These are phyloP conservation scores for Pichia sp. DNA, from an alignment of 1,139 yeast genomes.

Conservation along the genomic window DNA sequence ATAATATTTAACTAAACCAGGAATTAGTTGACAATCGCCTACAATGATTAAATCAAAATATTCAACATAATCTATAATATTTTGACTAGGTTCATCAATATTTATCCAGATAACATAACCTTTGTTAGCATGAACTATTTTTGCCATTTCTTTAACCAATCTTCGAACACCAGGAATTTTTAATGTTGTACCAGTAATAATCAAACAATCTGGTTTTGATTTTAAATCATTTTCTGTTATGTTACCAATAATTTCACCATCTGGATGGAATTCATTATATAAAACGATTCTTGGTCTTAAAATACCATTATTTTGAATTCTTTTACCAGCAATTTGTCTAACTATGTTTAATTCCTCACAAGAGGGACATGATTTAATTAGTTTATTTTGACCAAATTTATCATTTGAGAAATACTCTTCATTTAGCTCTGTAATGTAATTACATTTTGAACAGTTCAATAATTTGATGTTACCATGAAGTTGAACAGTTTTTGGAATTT, in stretches of 20 bases:
- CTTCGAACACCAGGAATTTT: conserved; percentile 83
- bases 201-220: conserved; percentile 63
- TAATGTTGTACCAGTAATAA: conserved; percentile 81
- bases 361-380: conserved; percentile 49
- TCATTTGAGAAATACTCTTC: conserved; percentile 29
- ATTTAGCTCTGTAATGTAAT: conserved; percentile 38
- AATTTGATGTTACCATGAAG: conserved; percentile 72
- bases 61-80: conserved; percentile 44
- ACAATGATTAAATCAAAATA: conserved; percentile 47
- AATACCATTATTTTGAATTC: conserved; percentile 70
- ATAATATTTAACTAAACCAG: conserved; percentile 26
- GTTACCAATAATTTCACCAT: conserved; percentile 72
- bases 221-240: conserved; percentile 63
- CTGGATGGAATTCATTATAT: conserved; percentile 85
- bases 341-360: conserved; percentile 48
- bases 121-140: conserved; percentile 52
- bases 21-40: conserved; percentile 54
- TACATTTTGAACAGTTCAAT: conserved; percentile 72
- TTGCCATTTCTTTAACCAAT: conserved; percentile 63
- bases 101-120: conserved; percentile 56
- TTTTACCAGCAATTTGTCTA: conserved; percentile 53
- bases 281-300: conserved; percentile 77
- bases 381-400: conserved; percentile 13
- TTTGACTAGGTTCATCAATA: conserved; percentile 45
- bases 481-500: conserved; percentile 55